Evolutionary conservation across 2,329 filamentous ascomycete genomes (phyloP).

Genomic region (Microdochium bolleyi): DNA sequence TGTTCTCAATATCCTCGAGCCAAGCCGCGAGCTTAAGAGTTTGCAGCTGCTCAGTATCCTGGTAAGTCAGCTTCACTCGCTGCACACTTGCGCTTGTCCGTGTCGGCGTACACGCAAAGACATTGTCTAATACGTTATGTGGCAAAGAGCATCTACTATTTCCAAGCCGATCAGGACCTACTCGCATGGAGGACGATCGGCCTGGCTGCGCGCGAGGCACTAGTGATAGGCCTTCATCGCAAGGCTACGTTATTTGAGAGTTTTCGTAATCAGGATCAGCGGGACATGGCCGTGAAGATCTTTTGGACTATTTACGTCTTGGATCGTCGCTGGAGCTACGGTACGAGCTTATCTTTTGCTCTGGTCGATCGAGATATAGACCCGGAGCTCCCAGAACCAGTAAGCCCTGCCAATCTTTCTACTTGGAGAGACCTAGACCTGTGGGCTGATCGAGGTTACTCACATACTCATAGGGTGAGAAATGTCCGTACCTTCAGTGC

Average conservation of each 20-base stretch:
- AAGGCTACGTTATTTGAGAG: conserved; percentile 25
- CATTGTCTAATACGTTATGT: neutral
- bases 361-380: conserved; percentile 41
- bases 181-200: conserved; percentile 39
- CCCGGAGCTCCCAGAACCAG: conserved; percentile 35
- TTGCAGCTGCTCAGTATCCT: conserved; percentile 23
- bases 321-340: conserved; percentile 43
- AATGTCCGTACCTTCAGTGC: conserved; percentile 28
- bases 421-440: neutral
- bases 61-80: too few relatives aligned
- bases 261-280: conserved; percentile 12
- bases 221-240: conserved; percentile 40
- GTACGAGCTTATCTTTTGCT: conserved; percentile 39
- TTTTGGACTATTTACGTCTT: conserved; percentile 46
- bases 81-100: too few relatives aligned
- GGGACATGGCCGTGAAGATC: conserved; percentile 24
- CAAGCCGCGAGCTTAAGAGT: conserved; percentile 16
- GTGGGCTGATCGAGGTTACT: neutral
- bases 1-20: conserved; percentile 15
- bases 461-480: neutral
- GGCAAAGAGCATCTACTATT: conserved; percentile 25
- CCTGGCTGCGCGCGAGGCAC: conserved; percentile 33
- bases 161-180: conserved; percentile 39
- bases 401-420: conserved; percentile 5
- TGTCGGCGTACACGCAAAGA: too few relatives aligned